Base-by-base conservation (phyloP, 495 filamentous ascomycete species). In the Friedmanniomyces endolithicus region DNA sequence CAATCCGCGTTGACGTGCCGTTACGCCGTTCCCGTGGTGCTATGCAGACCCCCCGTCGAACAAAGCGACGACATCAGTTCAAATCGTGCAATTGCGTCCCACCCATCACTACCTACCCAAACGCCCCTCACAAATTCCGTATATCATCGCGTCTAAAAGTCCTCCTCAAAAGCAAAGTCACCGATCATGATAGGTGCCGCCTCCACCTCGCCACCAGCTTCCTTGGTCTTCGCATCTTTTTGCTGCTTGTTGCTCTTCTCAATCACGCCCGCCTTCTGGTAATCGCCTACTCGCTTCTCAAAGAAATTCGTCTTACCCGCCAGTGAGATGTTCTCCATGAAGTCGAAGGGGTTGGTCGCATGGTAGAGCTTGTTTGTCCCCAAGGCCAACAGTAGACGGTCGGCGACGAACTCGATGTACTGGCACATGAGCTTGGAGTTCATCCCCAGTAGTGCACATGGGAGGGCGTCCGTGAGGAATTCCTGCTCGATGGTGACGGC, bases 291-390 rank as follows among this genome's bases (percentile, higher is more conserved):
- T 57, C 92, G 86, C 86, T 98, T 98, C 83, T 98, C 92, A 71
- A 98, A 98, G 86, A 98, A 98, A 79, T 98, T 98, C 70, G 92
- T 98, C 84, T 98, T 98, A 72, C 92, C 92, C 25, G 89, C 87
- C 29, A 98, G 78, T 11, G 92, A 97, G 74, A 98, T 98, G 65
- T 88, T 90, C 80, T 98, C 92, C 92, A 98, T 98, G 74, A 98
- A 98, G 79, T 98, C 92, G 72, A 98, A 98, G 62, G 92, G 92
- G 74, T 98, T 98, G 68, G 85, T 78, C 25, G 82, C 75, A 64
- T 90, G 82, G 81, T 94, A 98, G 68, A 86, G 78, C 78, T 96
- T 97, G 60, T 83, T 77, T 71, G 94, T 95, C 61, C 92, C 92
- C 39, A 98, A 85, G 39, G 92, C 80, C 31, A 96, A 71, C 20